Conservation (phyloP, 164 flowering plant species). For the Amborella trichopoda region DNA sequence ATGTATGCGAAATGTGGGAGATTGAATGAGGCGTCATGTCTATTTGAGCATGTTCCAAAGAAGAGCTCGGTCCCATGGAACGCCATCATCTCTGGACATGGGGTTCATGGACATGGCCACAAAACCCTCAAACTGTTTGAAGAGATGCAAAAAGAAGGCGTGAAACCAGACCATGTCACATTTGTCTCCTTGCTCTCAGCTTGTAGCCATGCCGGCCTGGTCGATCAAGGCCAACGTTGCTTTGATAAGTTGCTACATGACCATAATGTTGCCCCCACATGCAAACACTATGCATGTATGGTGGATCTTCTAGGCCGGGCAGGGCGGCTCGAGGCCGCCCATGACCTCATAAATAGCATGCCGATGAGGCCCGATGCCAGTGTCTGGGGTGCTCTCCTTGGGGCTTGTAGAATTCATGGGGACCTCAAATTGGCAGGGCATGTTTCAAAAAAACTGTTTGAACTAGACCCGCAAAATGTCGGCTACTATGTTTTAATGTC, state of each 20-base stretch:
- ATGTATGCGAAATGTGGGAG: constrained; percentile 68
- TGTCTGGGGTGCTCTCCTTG: constrained; percentile 62
- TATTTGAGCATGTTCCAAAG: constrained; percentile 31
- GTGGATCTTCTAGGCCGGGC: constrained; percentile 64
- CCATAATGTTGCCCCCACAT: constrained; percentile 32
- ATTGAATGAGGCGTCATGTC: constrained; percentile 30
- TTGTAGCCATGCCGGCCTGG: constrained; percentile 64
- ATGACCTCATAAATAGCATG: constrained; percentile 36
- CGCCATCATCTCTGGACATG: constrained; percentile 51
- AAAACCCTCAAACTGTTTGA: constrained; percentile 29
- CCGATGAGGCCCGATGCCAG: constrained; percentile 48
- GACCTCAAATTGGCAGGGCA: constrained; percentile 40
- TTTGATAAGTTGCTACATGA: constrained; percentile 33
- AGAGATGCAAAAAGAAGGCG: constrained; percentile 35
- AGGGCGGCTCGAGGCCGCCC: constrained; percentile 41
- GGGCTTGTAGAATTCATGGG: constrained; percentile 51
- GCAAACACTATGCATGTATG: constrained; percentile 65
- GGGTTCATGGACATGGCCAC: constrained; percentile 47
- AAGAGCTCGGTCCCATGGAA: constrained; percentile 49
- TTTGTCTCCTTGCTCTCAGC: constrained; percentile 46
- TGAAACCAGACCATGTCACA: constrained; percentile 46
- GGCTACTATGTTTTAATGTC: constrained; percentile 65
- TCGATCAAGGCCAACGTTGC: constrained; percentile 34
- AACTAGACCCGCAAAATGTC: constrained; percentile 47
- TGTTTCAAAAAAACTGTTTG: constrained; percentile 38